phyloP scores from a whole-genome alignment of 192 early-diverging fungal genomes.

The Linnemannia zychae region DNA sequence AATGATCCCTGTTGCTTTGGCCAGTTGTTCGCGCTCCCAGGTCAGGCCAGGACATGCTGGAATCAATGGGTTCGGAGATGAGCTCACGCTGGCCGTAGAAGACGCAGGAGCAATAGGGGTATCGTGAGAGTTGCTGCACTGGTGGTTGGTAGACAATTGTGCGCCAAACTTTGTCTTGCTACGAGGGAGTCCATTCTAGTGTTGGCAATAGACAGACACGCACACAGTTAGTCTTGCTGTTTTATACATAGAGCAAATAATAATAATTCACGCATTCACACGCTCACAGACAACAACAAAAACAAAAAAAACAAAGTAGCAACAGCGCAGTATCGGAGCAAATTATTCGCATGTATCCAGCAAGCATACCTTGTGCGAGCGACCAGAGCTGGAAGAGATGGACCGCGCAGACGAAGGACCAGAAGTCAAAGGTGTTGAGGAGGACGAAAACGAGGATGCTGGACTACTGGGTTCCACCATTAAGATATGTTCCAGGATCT shows the following conservation, averaged over 20 bases:
- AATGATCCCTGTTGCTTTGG: constrained; percentile 47
- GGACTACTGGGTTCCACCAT: constrained; percentile 31
- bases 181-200: not conserved
- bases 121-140: not conserved
- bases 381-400: not conserved
- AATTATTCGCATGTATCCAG: not conserved
- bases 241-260: not conserved
- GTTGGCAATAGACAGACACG: not conserved
- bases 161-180: not conserved
- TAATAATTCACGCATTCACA: not conserved
- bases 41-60: constrained; percentile 42
- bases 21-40: constrained; percentile 47
- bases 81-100: not conserved
- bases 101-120: not conserved
- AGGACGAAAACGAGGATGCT: not conserved
- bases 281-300: not conserved
- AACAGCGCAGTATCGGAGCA: constrained; percentile 5
- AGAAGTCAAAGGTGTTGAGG: not conserved
- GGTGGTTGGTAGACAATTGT: not conserved
- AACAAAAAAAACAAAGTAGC: not conserved
- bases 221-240: not conserved
- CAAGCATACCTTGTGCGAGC: constrained; percentile 4
- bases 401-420: not conserved
- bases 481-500: constrained; percentile 49
- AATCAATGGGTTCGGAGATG: not conserved